These are phyloP conservation scores for Quercus agrifolia DNA, from an alignment of 306 rosid species.

Conservation along the genomic window DNA sequence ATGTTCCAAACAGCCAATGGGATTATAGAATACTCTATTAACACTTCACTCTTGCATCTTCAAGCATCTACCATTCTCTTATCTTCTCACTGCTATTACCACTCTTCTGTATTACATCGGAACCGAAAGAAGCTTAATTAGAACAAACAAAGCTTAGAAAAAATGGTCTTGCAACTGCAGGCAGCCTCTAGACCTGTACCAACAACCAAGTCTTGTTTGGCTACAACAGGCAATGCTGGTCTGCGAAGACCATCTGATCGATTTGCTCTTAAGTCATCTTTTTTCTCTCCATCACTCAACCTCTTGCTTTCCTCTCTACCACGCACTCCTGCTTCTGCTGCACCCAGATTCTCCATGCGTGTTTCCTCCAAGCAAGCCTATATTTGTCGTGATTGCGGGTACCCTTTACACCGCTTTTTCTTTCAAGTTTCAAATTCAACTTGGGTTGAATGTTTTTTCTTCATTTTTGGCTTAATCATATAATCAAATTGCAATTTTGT, in stretches of 20 bases:
- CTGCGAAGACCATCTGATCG: constrained; percentile 29
- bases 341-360: constrained; percentile 81
- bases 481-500: constrained; percentile 5
- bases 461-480: not conserved
- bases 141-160: not conserved
- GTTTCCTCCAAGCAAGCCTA: constrained; percentile 83
- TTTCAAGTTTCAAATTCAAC: not conserved
- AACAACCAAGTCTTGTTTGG: constrained; percentile 11
- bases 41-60: not conserved
- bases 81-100: constrained; percentile 7
- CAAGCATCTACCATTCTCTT: constrained; percentile 5
- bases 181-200: constrained; percentile 13
- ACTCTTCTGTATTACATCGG: not conserved
- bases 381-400: constrained; percentile 99
- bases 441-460: not conserved
- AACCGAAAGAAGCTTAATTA: not conserved
- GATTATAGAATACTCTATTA: not conserved
- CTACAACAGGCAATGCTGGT: constrained; percentile 33
- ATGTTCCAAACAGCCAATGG: not conserved
- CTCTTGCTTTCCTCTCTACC: constrained; percentile 35
- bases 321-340: constrained; percentile 16
- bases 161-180: constrained; percentile 62
- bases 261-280: constrained; percentile 46
- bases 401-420: not conserved
- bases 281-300: constrained; percentile 44